phyloP scores from a whole-genome alignment of 441 rosid genomes.

The Bruguiera hainesii region DNA sequence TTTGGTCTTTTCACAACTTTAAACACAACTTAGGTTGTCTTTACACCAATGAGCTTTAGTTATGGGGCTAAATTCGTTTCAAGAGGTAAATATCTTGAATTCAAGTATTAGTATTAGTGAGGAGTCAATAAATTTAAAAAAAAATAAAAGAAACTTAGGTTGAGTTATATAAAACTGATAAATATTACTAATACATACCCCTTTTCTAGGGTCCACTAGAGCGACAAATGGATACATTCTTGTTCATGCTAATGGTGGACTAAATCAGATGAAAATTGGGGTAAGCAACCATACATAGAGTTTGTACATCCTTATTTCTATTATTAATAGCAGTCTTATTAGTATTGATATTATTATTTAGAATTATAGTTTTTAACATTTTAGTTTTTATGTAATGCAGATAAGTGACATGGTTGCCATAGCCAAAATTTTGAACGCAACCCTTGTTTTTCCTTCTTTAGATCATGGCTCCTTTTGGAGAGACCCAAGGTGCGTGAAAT shows the following conservation, averaged over 20 bases:
- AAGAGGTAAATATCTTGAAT: no score
- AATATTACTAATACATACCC: not conserved
- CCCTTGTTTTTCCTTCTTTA: conserved; percentile 58
- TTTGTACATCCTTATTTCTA: not conserved
- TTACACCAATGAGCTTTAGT: no score
- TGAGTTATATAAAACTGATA: not conserved
- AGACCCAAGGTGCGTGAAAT: conserved; percentile 49
- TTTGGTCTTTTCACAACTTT: no score
- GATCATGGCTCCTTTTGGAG: conserved; percentile 76
- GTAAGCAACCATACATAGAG: conserved; percentile 14
- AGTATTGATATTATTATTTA: no score
- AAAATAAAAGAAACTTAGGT: no score
- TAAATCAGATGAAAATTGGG: conserved; percentile 57
- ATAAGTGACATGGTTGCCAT: conserved; percentile 70
- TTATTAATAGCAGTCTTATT: not conserved
- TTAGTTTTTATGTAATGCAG: conserved; percentile 23
- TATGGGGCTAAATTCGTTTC: no score
- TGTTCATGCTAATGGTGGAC: conserved; percentile 50
- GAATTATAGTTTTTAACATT: no score
- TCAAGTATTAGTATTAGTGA: no score
- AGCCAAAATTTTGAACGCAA: conserved; percentile 65
- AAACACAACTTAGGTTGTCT: no score
- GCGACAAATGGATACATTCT: conserved; percentile 35
- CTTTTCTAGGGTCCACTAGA: conserved; percentile 11
- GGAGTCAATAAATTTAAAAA: no score